These are phyloP conservation scores for Botrytis sinoallii DNA, from an alignment of 2,329 filamentous ascomycete species.

Conservation along the genomic window DNA sequence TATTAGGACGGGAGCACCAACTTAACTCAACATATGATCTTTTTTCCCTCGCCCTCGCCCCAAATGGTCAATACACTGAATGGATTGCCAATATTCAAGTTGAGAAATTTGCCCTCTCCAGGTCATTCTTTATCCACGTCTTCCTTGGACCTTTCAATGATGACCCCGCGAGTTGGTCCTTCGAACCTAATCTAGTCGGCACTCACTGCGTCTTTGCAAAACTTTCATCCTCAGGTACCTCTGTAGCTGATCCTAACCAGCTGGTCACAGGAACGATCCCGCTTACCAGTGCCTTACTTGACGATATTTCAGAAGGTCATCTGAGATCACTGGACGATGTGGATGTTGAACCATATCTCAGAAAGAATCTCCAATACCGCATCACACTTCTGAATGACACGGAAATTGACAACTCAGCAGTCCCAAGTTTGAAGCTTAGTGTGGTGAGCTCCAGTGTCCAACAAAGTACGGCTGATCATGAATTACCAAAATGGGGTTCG, in stretches of 20 bases:
- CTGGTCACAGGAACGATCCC: slow-evolving; percentile 44
- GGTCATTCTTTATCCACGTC: slow-evolving; percentile 63
- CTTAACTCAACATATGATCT: slow-evolving; percentile 5
- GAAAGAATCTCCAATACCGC: slow-evolving; percentile 31
- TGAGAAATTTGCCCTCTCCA: slow-evolving; percentile 56
- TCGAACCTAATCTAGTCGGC: slow-evolving; percentile 34
- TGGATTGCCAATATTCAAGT: slow-evolving; percentile 68
- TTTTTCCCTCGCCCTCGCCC: slow-evolving; percentile 21
- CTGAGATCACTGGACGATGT: slow-evolving; percentile 34
- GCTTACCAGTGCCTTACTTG: slow-evolving; percentile 43
- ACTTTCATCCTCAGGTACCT: neutral
- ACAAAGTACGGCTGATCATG: slow-evolving; percentile 4
- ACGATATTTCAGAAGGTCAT: slow-evolving; percentile 32
- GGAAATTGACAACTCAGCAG: slow-evolving; percentile 22
- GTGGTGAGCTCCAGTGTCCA: slow-evolving; percentile 27
- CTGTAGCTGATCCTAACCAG: slow-evolving; percentile 29
- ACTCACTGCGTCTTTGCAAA: slow-evolving; percentile 41
- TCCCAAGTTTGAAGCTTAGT: slow-evolving; percentile 30
- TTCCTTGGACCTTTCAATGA: slow-evolving; percentile 54
- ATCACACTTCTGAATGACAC: slow-evolving; percentile 29
- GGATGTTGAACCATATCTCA: slow-evolving; percentile 32
- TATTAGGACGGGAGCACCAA: slow-evolving; percentile 2
- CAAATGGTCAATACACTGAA: slow-evolving; percentile 40
- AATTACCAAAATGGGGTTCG: slow-evolving; percentile 13
- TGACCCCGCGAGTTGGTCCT: slow-evolving; percentile 31